Evolutionary conservation across 140 eudicot species (phyloP), one percentile per base, ranked within the genome.

Genomic region (Anethum foeniculum): DNA sequence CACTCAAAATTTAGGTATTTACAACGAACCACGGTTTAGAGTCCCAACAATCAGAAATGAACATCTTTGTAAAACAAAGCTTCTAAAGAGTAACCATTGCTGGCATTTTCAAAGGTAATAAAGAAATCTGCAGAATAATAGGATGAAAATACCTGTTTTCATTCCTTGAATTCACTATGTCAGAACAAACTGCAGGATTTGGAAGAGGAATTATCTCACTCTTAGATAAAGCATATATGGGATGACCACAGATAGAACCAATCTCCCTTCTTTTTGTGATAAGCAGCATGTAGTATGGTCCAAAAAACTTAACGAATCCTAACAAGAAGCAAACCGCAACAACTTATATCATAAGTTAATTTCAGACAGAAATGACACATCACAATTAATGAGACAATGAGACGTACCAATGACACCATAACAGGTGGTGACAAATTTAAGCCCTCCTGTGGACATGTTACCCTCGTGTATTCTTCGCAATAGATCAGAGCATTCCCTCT

Each of bases 221-320:
- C 85, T 91, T 93, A 39, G 93, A 85, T 77, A 89, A 77, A 21
- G 95, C 93, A 85, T 93, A 93, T 39, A 93, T 68, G 27, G 80
- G 80, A 79, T 93, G 98, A 72, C 98, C 97, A 83, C 89, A 89
- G 51, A 93, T 93, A 58, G 88, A 85, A 83, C 98, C 98, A 74
- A 93, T 91, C 71, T 86, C 90, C 86, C 87, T 87, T 84, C 98
- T 88, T 81, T 89, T 80, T 46, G 98, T 93, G 49, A 93, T 91
- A 39, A 93, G 88, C 81, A 93, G 77, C 98, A 93, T 91, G 86
- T 93, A 91, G 71, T 93, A 93, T 15, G 98, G 98, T 79, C 98
- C 98, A 75, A 89, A 88, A 88, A 93, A 93, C 80, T 89, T 93
- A n/a, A 93, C 83, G 46, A 93, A 93, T 49, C 97, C 97, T 92